Conservation (phyloP, 495 filamentous ascomycete species). For the Xylaria nigripes region DNA sequence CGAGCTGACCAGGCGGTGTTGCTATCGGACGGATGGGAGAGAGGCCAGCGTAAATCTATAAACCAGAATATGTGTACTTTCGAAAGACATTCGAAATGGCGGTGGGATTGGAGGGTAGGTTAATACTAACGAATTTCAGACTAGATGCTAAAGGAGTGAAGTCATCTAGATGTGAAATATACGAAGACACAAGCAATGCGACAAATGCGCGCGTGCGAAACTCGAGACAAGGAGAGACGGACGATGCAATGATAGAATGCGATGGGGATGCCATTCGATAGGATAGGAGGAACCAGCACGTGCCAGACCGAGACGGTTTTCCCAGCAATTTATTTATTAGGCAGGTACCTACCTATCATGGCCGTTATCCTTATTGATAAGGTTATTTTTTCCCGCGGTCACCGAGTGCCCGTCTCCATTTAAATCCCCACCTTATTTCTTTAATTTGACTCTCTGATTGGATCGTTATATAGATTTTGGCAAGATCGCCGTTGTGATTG, state of each 20-base stretch:
- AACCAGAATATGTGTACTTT: not conserved
- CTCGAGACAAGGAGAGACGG: not conserved
- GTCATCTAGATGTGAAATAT: slow-evolving; percentile 16
- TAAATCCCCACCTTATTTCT: not conserved
- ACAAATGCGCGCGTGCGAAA: slow-evolving; percentile 1
- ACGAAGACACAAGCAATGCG: slow-evolving; percentile 9
- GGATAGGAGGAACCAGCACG: not conserved
- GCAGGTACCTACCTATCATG: too few species aligned
- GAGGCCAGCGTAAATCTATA: not conserved
- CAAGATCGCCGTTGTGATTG: not conserved
- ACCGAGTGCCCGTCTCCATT: not conserved
- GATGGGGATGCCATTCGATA: not conserved
- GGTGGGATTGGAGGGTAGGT: not conserved
- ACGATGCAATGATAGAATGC: not conserved
- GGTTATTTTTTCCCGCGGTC: slow-evolving; percentile 8
- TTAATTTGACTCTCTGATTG: not conserved
- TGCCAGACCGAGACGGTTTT: not conserved
- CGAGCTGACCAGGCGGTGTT: not conserved
- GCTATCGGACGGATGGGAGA: not conserved
- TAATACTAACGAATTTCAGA: not conserved
- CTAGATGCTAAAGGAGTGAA: slow-evolving; percentile 29
- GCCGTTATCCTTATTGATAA: not conserved
- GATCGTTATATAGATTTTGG: not conserved
- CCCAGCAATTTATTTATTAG: not conserved
- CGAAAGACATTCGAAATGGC: not conserved